These are phyloP conservation scores for Glycyrrhiza uralensis DNA, from an alignment of 306 rosid genomes.

Conservation along the genomic window DNA sequence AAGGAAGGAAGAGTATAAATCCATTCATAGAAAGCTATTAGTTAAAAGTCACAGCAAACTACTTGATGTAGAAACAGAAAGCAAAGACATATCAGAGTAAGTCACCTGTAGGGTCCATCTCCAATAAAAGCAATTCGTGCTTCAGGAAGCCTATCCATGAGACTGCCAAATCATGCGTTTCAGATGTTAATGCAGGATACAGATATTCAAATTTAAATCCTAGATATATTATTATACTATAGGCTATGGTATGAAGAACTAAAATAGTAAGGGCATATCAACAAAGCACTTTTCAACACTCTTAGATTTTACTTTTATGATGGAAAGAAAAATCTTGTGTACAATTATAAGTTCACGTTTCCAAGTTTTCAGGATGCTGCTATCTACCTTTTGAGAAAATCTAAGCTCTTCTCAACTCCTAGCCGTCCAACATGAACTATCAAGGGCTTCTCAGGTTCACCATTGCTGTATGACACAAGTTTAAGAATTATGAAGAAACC, in stretches of 20 bases:
- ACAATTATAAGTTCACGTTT: neutral
- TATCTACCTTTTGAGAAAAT: conserved; percentile 79
- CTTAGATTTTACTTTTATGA: neutral
- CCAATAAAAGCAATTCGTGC: conserved; percentile 92
- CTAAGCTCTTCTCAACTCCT: conserved; percentile 98
- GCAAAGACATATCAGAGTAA: neutral
- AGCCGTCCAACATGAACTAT: conserved; percentile 92
- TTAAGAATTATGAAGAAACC: conserved; percentile 21
- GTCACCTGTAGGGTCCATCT: conserved; percentile 97
- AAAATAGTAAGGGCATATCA: neutral
- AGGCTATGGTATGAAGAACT: neutral
- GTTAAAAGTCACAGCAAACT: neutral
- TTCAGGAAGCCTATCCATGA: conserved; percentile 89
- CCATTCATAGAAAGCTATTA: neutral
- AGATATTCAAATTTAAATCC: neutral
- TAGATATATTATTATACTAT: neutral
- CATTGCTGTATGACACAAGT: conserved; percentile 49
- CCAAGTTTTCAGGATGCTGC: conserved; percentile 7
- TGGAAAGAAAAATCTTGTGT: neutral
- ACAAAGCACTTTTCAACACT: neutral
- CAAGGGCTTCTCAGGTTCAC: conserved; percentile 92
- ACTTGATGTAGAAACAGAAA: neutral
- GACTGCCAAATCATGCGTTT: conserved; percentile 48
- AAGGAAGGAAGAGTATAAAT: neutral
- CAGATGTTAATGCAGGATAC: conserved; percentile 24